phyloP scores from a whole-genome alignment of 257 asterid genomes.

The Solanum ossicruentum region DNA sequence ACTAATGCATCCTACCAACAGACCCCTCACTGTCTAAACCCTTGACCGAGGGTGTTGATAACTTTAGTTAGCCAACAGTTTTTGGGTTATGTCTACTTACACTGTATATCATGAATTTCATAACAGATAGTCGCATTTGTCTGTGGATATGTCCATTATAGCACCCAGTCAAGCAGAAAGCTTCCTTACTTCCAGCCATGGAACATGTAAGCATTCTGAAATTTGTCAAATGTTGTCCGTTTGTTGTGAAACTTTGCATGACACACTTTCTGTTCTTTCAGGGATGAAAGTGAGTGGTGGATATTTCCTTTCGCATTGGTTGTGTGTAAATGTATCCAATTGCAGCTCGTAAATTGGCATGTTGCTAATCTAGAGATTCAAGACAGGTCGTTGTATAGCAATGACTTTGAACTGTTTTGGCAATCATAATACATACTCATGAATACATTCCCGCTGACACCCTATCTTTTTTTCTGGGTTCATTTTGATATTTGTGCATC shows the following conservation, averaged over 20 bases:
- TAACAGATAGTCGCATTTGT: conserved; percentile 73
- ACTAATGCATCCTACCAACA: neutral
- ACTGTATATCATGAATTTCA: neutral
- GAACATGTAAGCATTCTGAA: conserved; percentile 60
- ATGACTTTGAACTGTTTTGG: conserved; percentile 89
- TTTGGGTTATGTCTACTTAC: neutral
- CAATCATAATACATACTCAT: conserved; percentile 47
- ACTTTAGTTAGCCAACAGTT: neutral
- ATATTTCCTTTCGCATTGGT: conserved; percentile 80
- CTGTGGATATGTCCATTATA: conserved; percentile 66
- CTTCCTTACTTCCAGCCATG: conserved; percentile 80
- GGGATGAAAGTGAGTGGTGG: conserved; percentile 99
- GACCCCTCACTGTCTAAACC: neutral
- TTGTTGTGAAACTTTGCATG: neutral
- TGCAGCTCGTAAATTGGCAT: conserved; percentile 85
- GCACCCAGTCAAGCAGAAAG: conserved; percentile 50
- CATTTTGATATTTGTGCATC: conserved; percentile 11
- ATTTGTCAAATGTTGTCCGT: neutral
- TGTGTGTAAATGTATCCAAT: conserved; percentile 79
- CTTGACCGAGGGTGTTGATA: neutral
- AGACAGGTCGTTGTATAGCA: conserved; percentile 85
- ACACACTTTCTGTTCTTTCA: conserved; percentile 7
- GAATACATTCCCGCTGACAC: conserved; percentile 30
- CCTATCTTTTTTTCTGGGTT: conserved; percentile 53
- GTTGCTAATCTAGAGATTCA: conserved; percentile 93